These are phyloP conservation scores for Solanum chacoense DNA, from an alignment of 305 asterid genomes.

Conservation along the genomic window DNA sequence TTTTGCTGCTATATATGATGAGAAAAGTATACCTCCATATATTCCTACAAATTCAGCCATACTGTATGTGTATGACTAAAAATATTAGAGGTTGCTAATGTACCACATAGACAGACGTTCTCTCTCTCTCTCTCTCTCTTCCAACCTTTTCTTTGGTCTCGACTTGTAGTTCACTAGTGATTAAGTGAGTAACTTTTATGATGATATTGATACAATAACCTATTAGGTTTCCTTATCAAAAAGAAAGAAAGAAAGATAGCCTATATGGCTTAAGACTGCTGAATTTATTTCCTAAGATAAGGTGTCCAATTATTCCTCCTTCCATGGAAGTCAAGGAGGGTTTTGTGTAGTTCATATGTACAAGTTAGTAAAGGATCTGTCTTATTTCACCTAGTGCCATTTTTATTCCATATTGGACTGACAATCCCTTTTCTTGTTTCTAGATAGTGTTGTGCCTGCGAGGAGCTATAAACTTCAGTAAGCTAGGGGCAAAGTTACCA, in stretches of 20 bases:
- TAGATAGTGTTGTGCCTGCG: conserved; percentile 83
- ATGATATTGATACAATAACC: background rate
- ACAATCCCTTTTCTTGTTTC: conserved; percentile 12
- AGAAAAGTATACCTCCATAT: background rate
- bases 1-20: background rate
- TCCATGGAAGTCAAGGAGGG: background rate
- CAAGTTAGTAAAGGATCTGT: background rate
- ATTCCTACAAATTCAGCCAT: background rate
- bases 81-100: background rate
- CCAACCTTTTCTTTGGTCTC: background rate
- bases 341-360: background rate
- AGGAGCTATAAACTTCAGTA: conserved; percentile 79
- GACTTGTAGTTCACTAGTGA: background rate
- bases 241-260: background rate
- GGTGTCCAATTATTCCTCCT: background rate
- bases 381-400: background rate
- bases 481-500: conserved; percentile 92
- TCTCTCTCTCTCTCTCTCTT: background rate
- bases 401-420: background rate
- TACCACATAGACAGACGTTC: background rate
- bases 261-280: background rate
- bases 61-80: background rate
- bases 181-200: background rate
- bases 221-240: background rate
- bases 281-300: background rate